Evolutionary conservation across 768 basidiomycete species (phyloP), one percentile per base, ranked within the genome.

Genomic region (Tricholoma hemisulphureum): DNA sequence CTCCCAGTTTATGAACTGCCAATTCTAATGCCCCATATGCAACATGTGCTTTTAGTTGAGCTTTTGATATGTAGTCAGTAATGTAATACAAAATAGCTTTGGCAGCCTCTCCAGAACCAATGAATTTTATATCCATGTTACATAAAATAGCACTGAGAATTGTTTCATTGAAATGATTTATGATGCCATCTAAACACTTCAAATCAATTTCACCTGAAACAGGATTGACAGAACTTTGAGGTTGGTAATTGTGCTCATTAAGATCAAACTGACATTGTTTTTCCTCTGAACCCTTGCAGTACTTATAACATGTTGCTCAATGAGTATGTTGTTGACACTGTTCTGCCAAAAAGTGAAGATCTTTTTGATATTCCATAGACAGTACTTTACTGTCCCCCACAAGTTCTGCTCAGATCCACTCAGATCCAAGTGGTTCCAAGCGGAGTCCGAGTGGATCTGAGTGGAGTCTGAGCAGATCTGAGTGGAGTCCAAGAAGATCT

Each of bases 11-110:
- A n/a, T 60, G 59, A 0, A 77, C 61, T 4, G 78, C 71, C 0
- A 67, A 20, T 46, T 76, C 71, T 4, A 80, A 51, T 2, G 77
- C 73, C 0, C 75, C 71, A 63, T 66, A 77, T 0, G 75, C 73
- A 1, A 78, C 73, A 63, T 81, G 76, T 1, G 72, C 58, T 43
- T 77, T 77, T 6, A 81, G 56, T 43, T 75, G 70, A 0, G 72
- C 56, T 55, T 82, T 82, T 0, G 78, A 75, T n/a, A 81, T 79
- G 50, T 82, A 81, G 53, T 81, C 71, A 0, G 80, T 81, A 18
- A 81, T 76, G 51, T 81, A 82, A 54, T 76, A 77, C 4, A 77
- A 39, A 0, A 78, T 57, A 0, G 79, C 78, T 55, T 80, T 80
- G 1, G 76, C 76, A 0, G 69, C 56, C 6, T 62, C 41, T 0